Conservation (phyloP, 1,284 basidiomycete species). For the Austroboletus niveus region DNA sequence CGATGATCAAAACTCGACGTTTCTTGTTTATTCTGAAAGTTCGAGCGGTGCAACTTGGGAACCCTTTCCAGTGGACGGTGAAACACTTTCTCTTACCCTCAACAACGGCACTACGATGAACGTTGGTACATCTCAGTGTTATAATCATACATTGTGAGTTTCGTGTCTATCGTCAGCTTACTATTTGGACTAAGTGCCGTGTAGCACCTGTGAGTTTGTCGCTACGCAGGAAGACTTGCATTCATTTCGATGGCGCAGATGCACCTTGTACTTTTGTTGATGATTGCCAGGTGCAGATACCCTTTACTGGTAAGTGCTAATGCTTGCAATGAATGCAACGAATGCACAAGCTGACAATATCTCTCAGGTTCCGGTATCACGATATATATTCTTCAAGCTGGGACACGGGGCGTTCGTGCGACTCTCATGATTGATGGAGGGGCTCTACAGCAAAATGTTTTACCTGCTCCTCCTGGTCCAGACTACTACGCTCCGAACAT, state of each 20-base stretch:
- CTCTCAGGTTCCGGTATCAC: neutral
- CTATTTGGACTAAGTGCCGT: neutral
- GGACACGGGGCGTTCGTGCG: neutral
- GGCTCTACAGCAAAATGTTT: neutral
- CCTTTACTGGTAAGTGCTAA: constrained; percentile 12
- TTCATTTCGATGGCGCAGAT: constrained; percentile 4
- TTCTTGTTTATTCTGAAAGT: constrained; percentile 13
- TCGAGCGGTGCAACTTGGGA: constrained; percentile 13
- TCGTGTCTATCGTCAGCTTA: neutral
- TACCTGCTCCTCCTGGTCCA: constrained; percentile 4
- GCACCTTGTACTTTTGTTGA: constrained; percentile 11
- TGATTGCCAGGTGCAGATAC: constrained; percentile 17
- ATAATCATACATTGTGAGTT: constrained; percentile 18
- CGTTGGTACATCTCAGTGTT: constrained; percentile 19
- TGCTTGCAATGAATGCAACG: neutral
- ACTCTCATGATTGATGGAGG: neutral
- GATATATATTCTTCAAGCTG: neutral
- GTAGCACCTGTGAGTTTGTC: constrained; percentile 11
- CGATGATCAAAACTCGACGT: constrained; percentile 18
- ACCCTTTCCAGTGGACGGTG: constrained; percentile 6
- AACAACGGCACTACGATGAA: constrained; percentile 12
- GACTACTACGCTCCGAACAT: constrained; percentile 9
- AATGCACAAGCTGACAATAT: neutral
- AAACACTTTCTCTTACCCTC: constrained; percentile 9
- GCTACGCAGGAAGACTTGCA: too few species aligned